These are phyloP conservation scores for Citrus unshiu DNA, from an alignment of 345 rosid genomes.

Conservation along the genomic window DNA sequence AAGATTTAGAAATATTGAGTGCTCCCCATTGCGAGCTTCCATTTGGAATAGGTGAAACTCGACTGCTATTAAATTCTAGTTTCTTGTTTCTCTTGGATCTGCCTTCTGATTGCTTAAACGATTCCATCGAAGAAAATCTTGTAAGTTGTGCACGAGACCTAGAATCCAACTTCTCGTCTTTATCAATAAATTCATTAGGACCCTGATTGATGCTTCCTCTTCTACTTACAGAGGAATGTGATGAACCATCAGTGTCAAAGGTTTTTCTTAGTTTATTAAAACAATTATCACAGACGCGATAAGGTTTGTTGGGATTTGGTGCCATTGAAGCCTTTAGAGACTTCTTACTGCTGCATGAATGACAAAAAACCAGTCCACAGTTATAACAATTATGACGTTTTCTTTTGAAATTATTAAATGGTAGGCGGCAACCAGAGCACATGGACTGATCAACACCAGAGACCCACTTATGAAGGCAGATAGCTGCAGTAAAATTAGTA, in stretches of 20 bases:
- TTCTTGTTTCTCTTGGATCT: conserved; percentile 79
- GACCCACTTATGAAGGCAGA: conserved; percentile 96
- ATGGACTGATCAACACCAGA: conserved; percentile 94
- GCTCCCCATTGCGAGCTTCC: conserved; percentile 89
- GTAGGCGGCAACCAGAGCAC: conserved; percentile 97
- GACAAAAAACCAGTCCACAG: conserved; percentile 91
- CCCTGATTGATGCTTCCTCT: conserved; percentile 74
- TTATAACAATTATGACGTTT: conserved; percentile 80
- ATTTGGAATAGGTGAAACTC: conserved; percentile 93
- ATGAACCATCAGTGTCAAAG: conserved; percentile 57
- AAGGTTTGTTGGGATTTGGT: conserved; percentile 88
- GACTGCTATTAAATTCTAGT: conserved; percentile 87
- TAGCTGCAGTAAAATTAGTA: conserved; percentile 87
- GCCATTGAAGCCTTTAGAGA: conserved; percentile 96
- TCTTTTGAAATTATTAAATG: conserved; percentile 84
- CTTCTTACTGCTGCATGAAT: conserved; percentile 90
- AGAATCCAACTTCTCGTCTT: conserved; percentile 79
- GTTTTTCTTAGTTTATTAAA: conserved; percentile 72
- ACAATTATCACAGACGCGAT: conserved; percentile 93
- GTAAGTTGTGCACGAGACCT: conserved; percentile 77
- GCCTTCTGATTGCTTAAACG: conserved; percentile 71
- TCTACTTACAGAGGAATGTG: conserved; percentile 69
- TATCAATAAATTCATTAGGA: conserved; percentile 49
- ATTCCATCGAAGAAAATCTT: conserved; percentile 83
- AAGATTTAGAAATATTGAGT: conserved; percentile 69